These are phyloP conservation scores for Gymnopilus junonius DNA, from an alignment of 768 basidiomycete species.

Conservation along the genomic window DNA sequence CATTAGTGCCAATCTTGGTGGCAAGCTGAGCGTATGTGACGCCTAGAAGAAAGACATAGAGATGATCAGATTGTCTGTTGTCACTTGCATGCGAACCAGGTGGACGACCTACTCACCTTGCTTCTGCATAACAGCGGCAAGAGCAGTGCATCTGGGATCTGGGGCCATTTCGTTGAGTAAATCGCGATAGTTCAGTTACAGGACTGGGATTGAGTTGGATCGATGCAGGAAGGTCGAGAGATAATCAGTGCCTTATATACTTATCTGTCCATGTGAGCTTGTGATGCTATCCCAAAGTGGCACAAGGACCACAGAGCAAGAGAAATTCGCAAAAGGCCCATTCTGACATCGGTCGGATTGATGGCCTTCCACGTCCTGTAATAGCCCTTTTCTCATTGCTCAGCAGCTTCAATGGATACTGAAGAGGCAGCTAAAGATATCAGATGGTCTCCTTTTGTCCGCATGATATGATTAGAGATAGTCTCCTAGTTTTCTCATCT, in stretches of 20 bases:
- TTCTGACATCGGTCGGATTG: conserved; percentile 3
- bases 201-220: conserved; percentile 4
- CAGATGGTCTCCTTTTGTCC: conserved; percentile 15
- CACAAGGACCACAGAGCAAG: not conserved
- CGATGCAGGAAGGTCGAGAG: conserved; percentile 6
- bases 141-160: conserved; percentile 61
- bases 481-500: not conserved
- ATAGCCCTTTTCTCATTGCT: conserved; percentile 1
- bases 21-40: conserved; percentile 56
- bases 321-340: conserved; percentile 7
- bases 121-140: conserved; percentile 52
- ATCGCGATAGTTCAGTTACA: not conserved
- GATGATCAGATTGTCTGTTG: not conserved
- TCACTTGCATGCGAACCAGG: not conserved
- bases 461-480: conserved; percentile 17
- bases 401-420: not conserved
- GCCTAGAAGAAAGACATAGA: conserved; percentile 36
- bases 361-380: conserved; percentile 7
- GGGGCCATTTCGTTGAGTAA: conserved; percentile 43
- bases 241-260: conserved; percentile 22
- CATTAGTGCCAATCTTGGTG: conserved; percentile 38
- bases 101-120: conserved; percentile 44
- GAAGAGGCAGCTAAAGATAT: conserved; percentile 8
- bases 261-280: not conserved
- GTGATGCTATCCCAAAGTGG: not conserved